phyloP scores from a whole-genome alignment of 1,139 yeast genomes.

The Pichia sp. region DNA sequence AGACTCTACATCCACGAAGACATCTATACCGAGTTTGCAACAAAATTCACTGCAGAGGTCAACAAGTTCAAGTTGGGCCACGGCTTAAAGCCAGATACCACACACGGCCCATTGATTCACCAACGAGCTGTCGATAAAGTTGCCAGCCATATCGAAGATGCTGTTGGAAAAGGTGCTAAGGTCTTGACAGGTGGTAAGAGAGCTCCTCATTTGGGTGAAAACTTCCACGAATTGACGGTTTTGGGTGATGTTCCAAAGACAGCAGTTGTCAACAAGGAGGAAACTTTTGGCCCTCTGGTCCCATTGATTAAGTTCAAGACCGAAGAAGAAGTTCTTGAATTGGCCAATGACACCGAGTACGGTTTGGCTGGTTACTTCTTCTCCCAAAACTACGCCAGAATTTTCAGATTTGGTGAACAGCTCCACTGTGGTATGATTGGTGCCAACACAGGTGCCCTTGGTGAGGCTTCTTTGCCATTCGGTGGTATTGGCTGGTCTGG shows the following conservation, averaged over 20 bases:
- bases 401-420: slow-evolving; percentile 69
- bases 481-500: slow-evolving; percentile 84
- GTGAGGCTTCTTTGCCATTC: slow-evolving; percentile 72
- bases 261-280: slow-evolving; percentile 66
- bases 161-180: slow-evolving; percentile 68
- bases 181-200: slow-evolving; percentile 64
- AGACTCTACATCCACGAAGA: slow-evolving; percentile 64
- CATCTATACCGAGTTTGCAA: slow-evolving; percentile 58
- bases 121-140: slow-evolving; percentile 67
- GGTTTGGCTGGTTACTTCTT: slow-evolving; percentile 84
- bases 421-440: slow-evolving; percentile 80
- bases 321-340: slow-evolving; percentile 62
- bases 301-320: slow-evolving; percentile 67
- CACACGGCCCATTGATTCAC: slow-evolving; percentile 86
- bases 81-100: slow-evolving; percentile 60
- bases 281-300: slow-evolving; percentile 90
- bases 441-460: slow-evolving; percentile 69
- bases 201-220: slow-evolving; percentile 60
- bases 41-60: slow-evolving; percentile 51
- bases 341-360: slow-evolving; percentile 68
- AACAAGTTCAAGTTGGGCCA: slow-evolving; percentile 61
- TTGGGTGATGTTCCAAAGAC: slow-evolving; percentile 60
- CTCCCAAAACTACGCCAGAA: slow-evolving; percentile 59
- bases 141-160: slow-evolving; percentile 69
- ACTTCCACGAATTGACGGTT: slow-evolving; percentile 76